Conservation (phyloP, 192 early-diverging fungal species). For the Umbelopsis sp. region DNA sequence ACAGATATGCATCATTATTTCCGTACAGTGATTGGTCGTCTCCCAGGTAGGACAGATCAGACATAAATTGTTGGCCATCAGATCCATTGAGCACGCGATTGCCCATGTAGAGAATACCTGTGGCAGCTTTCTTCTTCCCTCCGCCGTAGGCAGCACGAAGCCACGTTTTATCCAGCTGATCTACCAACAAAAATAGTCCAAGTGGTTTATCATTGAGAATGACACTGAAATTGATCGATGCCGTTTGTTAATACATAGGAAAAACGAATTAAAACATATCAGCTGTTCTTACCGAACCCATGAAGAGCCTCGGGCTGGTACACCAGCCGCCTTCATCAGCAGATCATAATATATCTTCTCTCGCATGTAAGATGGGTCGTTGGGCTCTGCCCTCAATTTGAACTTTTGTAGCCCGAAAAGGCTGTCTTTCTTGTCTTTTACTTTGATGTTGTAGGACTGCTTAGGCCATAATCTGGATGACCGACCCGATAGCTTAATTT, state of each 20-base stretch:
- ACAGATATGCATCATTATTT: neutral
- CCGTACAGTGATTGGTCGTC: neutral
- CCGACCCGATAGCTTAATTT: conserved; percentile 26
- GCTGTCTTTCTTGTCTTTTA: conserved; percentile 19
- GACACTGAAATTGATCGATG: conserved; percentile 15
- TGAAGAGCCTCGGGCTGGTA: conserved; percentile 23
- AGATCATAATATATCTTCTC: conserved; percentile 29
- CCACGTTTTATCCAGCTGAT: conserved; percentile 8
- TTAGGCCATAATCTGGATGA: conserved; percentile 31
- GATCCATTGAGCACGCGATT: neutral
- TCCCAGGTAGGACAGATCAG: conserved; percentile 28
- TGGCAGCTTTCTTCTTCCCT: neutral
- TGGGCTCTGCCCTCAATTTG: conserved; percentile 27
- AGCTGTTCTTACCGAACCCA: conserved; percentile 28
- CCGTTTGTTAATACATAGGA: neutral
- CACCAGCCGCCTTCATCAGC: conserved; percentile 8
- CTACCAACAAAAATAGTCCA: conserved; percentile 23
- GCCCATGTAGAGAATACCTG: conserved; percentile 11
- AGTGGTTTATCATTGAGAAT: conserved; percentile 22
- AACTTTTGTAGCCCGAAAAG: conserved; percentile 30
- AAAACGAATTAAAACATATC: neutral
- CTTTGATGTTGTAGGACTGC: conserved; percentile 32
- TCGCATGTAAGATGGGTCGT: conserved; percentile 36
- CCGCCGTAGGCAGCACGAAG: conserved; percentile 10
- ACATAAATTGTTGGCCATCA: neutral